Evolutionary conservation across 2,329 filamentous ascomycete species (phyloP).

Genomic region (Fusarium sp.): DNA sequence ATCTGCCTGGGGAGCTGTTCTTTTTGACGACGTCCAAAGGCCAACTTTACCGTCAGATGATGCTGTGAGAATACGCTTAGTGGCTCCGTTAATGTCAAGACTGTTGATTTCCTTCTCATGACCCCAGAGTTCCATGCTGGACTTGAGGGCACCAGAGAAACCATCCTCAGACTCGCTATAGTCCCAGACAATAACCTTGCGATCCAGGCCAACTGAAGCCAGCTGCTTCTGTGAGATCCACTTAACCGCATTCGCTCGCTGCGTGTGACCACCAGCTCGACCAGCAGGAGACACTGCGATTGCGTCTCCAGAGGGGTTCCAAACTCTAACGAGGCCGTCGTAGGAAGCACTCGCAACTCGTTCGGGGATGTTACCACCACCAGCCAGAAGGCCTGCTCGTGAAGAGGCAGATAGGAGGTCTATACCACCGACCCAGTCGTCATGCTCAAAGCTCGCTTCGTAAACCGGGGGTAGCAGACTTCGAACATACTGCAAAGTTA

Average conservation of each 20-base stretch:
- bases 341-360: slow-evolving; percentile 92
- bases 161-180: slow-evolving; percentile 75
- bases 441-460: slow-evolving; percentile 92
- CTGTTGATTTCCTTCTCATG: slow-evolving; percentile 80
- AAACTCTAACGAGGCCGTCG: slow-evolving; percentile 87
- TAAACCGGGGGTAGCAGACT: slow-evolving; percentile 90
- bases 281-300: slow-evolving; percentile 78
- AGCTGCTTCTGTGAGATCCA: slow-evolving; percentile 83
- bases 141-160: slow-evolving; percentile 71
- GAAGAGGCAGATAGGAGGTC: slow-evolving; percentile 80
- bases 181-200: slow-evolving; percentile 89
- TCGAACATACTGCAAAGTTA: slow-evolving; percentile 92
- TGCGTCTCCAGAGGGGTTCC: slow-evolving; percentile 89
- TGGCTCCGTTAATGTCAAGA: slow-evolving; percentile 76
- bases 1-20: slow-evolving; percentile 78
- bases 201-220: slow-evolving; percentile 84
- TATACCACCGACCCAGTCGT: slow-evolving; percentile 93
- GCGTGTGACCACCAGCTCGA: slow-evolving; percentile 76
- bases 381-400: slow-evolving; percentile 61
- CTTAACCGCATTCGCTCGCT: slow-evolving; percentile 82
- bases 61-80: slow-evolving; percentile 83
- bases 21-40: slow-evolving; percentile 87
- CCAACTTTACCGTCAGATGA: slow-evolving; percentile 85
- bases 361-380: slow-evolving; percentile 43
- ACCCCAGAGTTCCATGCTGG: slow-evolving; percentile 83